These are phyloP conservation scores for Rickenella mellea DNA, from an alignment of 768 basidiomycete genomes.

Conservation along the genomic window DNA sequence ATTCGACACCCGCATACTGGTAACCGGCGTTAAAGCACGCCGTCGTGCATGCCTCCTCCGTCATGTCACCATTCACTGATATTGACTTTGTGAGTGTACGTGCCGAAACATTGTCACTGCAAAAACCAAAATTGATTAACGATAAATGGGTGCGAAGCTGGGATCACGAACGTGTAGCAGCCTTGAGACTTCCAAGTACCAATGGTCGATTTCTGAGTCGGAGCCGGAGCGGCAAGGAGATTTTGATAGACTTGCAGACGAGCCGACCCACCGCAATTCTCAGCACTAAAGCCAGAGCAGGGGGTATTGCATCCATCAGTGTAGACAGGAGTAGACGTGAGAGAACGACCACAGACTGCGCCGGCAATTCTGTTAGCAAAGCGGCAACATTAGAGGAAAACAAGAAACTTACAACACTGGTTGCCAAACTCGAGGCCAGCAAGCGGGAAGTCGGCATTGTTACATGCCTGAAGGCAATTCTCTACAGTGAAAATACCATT, in stretches of 20 bases:
- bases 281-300: conserved; percentile 50
- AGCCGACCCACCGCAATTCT: conserved; percentile 69
- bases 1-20: conserved; percentile 34
- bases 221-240: conserved; percentile 39
- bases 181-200: no score
- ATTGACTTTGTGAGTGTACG: conserved; percentile 42
- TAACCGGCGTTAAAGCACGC: conserved; percentile 35
- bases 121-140: no score
- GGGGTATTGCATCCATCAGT: conserved; percentile 38
- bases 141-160: no score
- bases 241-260: conserved; percentile 52
- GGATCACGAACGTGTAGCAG: no score
- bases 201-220: no score
- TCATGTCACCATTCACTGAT: conserved; percentile 32
- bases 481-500: conserved; percentile 41
- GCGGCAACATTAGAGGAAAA: no score
- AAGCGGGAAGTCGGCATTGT: conserved; percentile 35
- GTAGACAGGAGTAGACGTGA: conserved; percentile 27
- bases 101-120: conserved; percentile 44
- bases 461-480: conserved; percentile 53
- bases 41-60: conserved; percentile 38
- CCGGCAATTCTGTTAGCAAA: no score
- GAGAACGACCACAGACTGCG: no score
- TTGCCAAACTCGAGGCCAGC: conserved; percentile 33
- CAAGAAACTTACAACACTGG: conserved; percentile 40